phyloP scores from a whole-genome alignment of 805 yeast genomes.

The Cephaloascus fragrans region DNA sequence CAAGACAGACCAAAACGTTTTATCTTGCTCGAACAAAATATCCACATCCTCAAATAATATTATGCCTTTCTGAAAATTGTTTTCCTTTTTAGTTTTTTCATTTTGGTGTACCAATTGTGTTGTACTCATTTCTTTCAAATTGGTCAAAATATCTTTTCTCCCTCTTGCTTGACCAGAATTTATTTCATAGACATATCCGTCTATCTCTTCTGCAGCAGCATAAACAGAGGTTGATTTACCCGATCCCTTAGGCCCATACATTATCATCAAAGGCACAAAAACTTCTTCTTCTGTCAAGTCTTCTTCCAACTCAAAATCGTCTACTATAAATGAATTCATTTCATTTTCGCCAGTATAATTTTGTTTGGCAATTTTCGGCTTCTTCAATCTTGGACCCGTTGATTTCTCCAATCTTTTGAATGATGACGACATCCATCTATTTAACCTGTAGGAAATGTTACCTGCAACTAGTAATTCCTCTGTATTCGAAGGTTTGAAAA shows the following conservation, averaged over 20 bases:
- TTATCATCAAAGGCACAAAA: slow-evolving; percentile 53
- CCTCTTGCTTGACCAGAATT: slow-evolving; percentile 69
- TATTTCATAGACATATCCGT: slow-evolving; percentile 73
- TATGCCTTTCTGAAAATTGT: slow-evolving; percentile 45
- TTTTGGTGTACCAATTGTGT: slow-evolving; percentile 62
- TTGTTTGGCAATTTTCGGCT: slow-evolving; percentile 6
- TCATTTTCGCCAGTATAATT: slow-evolving; percentile 8
- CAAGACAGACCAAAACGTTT: slow-evolving; percentile 70
- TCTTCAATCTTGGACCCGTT: slow-evolving; percentile 9
- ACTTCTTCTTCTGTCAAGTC: slow-evolving; percentile 22
- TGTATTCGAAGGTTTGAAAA: slow-evolving; percentile 28
- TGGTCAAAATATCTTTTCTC: slow-evolving; percentile 56
- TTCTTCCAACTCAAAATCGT: slow-evolving; percentile 16
- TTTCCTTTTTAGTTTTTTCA: slow-evolving; percentile 9
- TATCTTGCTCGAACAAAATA: slow-evolving; percentile 66
- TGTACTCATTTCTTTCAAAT: slow-evolving; percentile 71
- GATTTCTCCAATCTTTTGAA: slow-evolving; percentile 20
- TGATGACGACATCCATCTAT: slow-evolving; percentile 29
- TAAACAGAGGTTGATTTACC: slow-evolving; percentile 75
- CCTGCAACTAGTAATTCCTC: slow-evolving; percentile 23
- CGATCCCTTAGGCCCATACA: slow-evolving; percentile 63
- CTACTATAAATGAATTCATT: slow-evolving; percentile 28
- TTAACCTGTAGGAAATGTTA: slow-evolving; percentile 12
- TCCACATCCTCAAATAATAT: slow-evolving; percentile 85
- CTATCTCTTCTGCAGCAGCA: slow-evolving; percentile 50